A percentile compares a stretch with the other conserved stretches of the same genome.
phyloP scores from a whole-genome alignment of 176 grass and related monocot species.

The barley (Hordeum vulgare) region DNA sequence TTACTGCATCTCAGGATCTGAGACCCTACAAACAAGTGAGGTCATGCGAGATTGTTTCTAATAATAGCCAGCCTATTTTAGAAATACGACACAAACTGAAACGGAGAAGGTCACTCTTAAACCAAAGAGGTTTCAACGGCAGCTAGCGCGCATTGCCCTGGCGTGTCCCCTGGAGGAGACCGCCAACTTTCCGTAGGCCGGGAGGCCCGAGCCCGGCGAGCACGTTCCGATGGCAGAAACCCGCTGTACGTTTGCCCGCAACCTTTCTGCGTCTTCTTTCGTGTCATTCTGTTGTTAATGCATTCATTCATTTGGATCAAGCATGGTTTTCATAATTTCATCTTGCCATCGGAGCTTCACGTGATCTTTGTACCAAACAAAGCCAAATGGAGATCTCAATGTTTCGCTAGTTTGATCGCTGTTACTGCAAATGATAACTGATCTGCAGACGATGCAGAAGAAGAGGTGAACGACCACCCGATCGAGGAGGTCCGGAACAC shows the following conservation, averaged over 20 bases:
- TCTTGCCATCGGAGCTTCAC: too few species aligned
- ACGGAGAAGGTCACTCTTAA: background rate
- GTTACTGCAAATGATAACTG: background rate
- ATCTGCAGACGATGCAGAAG: slow-evolving; percentile 19
- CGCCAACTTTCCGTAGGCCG: background rate
- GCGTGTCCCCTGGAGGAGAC: background rate
- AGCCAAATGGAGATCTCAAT: too few species aligned
- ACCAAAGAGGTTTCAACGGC: background rate
- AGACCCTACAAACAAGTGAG: background rate
- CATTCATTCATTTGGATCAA: too few species aligned
- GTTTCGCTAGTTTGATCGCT: too few species aligned
- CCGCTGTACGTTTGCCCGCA: background rate
- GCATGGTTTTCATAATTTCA: too few species aligned
- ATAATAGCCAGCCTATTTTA: background rate
- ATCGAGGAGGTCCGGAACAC: slow-evolving; percentile 80
- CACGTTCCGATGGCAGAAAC: background rate
- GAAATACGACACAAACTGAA: background rate
- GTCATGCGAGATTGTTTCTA: background rate
- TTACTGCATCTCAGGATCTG: background rate
- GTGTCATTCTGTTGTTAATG: background rate
- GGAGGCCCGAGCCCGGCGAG: background rate
- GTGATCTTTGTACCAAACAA: too few species aligned
- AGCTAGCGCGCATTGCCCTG: background rate
- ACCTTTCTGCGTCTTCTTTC: background rate
- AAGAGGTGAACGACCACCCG: slow-evolving; percentile 60